A percentile compares a stretch with the other conserved stretches of the same genome.
Evolutionary conservation across 78 protist species (phyloP).

Genomic region (Corallochytrium limacisporum): DNA sequence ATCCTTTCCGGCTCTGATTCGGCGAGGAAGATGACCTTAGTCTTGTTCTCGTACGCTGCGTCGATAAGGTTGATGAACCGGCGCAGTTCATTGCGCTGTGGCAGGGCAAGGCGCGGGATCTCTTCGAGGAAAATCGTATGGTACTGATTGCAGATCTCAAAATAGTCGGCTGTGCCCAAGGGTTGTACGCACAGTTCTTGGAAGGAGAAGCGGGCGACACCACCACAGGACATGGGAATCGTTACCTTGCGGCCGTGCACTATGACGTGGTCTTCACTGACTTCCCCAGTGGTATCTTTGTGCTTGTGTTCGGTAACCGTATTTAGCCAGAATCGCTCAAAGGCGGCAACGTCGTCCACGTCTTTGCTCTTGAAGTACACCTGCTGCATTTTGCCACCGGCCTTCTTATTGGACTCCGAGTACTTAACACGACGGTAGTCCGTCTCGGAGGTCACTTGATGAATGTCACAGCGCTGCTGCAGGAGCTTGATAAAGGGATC

Average conservation of each 20-base stretch:
- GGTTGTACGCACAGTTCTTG: background rate
- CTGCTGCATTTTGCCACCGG: background rate
- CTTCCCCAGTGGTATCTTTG: background rate
- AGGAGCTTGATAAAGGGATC: background rate
- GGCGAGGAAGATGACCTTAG: background rate
- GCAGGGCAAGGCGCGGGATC: background rate
- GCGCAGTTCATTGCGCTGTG: background rate
- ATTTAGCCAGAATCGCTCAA: background rate
- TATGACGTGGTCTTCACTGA: background rate
- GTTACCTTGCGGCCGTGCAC: background rate
- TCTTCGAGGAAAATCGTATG: background rate
- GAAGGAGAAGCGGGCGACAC: background rate
- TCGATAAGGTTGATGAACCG: background rate
- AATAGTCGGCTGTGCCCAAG: background rate
- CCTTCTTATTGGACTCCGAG: background rate
- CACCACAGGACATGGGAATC: background rate
- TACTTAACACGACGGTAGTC: conserved; percentile 8
- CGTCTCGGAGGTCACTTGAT: background rate
- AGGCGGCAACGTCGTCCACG: background rate
- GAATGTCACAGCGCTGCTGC: background rate
- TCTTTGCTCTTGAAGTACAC: background rate
- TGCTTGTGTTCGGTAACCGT: background rate
- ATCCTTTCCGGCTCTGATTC: no score
- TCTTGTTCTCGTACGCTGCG: background rate
- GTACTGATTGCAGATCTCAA: background rate